These are phyloP conservation scores for Trichoderma gamsii DNA, from an alignment of 495 filamentous ascomycete genomes.

Conservation along the genomic window DNA sequence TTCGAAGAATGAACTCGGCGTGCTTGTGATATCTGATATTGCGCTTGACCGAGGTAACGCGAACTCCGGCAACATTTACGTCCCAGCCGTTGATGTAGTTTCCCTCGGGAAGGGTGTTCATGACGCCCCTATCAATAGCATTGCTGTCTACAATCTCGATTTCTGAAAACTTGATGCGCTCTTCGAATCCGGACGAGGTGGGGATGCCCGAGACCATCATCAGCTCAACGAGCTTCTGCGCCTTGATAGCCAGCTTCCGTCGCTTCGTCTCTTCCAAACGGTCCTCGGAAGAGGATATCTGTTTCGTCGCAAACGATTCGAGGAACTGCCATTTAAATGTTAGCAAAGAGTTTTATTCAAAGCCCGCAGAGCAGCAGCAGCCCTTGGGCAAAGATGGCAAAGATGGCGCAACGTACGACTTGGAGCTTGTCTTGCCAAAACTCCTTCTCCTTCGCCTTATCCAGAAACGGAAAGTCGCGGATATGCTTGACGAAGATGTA, in stretches of 20 bases:
- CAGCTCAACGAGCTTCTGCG: constrained; percentile 88
- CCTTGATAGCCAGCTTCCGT: constrained; percentile 83
- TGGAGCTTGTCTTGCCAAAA: constrained; percentile 99
- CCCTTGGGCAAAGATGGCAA: background rate
- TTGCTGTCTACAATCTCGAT: constrained; percentile 92
- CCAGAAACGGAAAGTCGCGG: constrained; percentile 93
- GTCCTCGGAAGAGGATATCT: constrained; percentile 95
- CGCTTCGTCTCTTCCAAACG: constrained; percentile 93
- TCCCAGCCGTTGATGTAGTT: constrained; percentile 93
- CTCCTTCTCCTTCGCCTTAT: constrained; percentile 93
- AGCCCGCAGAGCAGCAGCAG: background rate
- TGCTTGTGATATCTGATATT: constrained; percentile 88
- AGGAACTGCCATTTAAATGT: constrained; percentile 61
- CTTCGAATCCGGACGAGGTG: constrained; percentile 94
- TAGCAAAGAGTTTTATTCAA: constrained; percentile 1
- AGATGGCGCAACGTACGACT: constrained; percentile 59
- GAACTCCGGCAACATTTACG: constrained; percentile 88
- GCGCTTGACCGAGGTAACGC: constrained; percentile 71
- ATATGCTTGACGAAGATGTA: constrained; percentile 99
- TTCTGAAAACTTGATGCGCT: constrained; percentile 91
- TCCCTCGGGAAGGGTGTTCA: constrained; percentile 82
- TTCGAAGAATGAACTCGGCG: constrained; percentile 85
- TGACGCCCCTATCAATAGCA: constrained; percentile 80
- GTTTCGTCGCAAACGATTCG: constrained; percentile 95
- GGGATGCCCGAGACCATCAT: constrained; percentile 99